Evolutionary conservation across 768 basidiomycete species (phyloP).

Genomic region (Boletus sp.): DNA sequence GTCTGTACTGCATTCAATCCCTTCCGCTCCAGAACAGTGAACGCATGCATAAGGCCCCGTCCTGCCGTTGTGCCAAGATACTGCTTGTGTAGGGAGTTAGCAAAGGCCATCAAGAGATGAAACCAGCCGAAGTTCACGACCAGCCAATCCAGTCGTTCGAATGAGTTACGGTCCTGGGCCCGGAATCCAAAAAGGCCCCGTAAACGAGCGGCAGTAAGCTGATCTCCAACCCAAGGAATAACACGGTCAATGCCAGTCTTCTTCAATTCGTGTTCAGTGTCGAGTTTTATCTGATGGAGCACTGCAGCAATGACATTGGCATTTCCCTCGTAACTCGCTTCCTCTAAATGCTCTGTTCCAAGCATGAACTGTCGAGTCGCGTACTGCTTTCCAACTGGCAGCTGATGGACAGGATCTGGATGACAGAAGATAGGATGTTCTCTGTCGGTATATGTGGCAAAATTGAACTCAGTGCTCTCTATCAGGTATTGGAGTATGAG

Average conservation of each 20-base stretch:
- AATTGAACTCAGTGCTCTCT: too few relatives aligned
- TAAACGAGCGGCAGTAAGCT: slow-evolving; percentile 38
- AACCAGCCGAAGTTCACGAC: slow-evolving; percentile 40
- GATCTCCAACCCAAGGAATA: slow-evolving; percentile 36
- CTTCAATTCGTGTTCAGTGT: slow-evolving; percentile 19
- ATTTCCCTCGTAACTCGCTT: slow-evolving; percentile 42
- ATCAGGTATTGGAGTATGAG: too few relatives aligned
- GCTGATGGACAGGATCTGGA: slow-evolving; percentile 26
- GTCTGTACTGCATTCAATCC: background rate
- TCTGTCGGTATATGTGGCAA: too few relatives aligned
- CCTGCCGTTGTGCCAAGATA: slow-evolving; percentile 19
- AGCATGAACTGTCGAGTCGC: slow-evolving; percentile 36
- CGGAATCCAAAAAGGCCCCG: slow-evolving; percentile 36
- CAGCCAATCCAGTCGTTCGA: slow-evolving; percentile 38
- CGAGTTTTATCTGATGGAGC: slow-evolving; percentile 10
- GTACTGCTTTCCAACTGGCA: slow-evolving; percentile 29
- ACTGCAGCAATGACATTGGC: slow-evolving; percentile 17
- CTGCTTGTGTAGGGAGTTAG: slow-evolving; percentile 41
- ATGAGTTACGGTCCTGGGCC: slow-evolving; percentile 38
- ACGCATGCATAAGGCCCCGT: background rate
- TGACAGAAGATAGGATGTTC: too few relatives aligned
- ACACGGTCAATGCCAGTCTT: slow-evolving; percentile 20
- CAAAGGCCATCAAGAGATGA: slow-evolving; percentile 40
- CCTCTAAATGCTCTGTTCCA: slow-evolving; percentile 34
- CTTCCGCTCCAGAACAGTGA: background rate